These are phyloP conservation scores for Saussurea involucrata DNA, from an alignment of 129 eudicot genomes.

Conservation along the genomic window DNA sequence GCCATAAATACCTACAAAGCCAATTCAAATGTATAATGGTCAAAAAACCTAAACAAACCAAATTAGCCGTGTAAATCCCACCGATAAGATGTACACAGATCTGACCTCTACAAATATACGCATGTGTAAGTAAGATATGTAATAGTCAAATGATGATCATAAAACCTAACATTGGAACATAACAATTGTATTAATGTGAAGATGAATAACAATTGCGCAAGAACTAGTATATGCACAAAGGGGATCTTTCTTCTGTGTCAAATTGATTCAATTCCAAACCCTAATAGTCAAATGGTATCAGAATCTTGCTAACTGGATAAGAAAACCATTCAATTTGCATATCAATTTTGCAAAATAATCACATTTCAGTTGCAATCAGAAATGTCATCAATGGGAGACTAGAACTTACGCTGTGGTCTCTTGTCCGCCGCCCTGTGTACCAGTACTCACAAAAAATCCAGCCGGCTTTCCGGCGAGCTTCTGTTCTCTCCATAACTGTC, in stretches of 20 bases:
- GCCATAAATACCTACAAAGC: background rate
- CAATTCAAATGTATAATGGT: background rate
- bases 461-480: conserved; percentile 96
- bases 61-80: too few relatives aligned
- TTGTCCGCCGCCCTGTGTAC: conserved; percentile 96
- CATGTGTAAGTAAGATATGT: background rate
- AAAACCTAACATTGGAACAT: background rate
- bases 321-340: background rate
- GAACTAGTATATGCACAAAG: background rate
- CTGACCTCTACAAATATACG: background rate
- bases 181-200: conserved; percentile 3
- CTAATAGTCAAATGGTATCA: background rate
- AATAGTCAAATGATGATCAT: background rate
- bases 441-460: conserved; percentile 87
- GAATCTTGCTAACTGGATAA: background rate
- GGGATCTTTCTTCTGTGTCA: background rate
- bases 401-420: conserved; percentile 94
- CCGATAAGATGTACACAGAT: too few relatives aligned
- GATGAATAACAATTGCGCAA: too few relatives aligned
- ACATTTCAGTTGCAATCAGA: background rate
- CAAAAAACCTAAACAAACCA: background rate
- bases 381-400: background rate
- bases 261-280: conserved; percentile 2
- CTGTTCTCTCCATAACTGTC: conserved; percentile 79
- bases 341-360: background rate